A percentile compares a stretch with the other conserved stretches of the same genome.
Evolutionary conservation across 345 rosid genomes (phyloP).

Genomic region (Camelina hispida): DNA sequence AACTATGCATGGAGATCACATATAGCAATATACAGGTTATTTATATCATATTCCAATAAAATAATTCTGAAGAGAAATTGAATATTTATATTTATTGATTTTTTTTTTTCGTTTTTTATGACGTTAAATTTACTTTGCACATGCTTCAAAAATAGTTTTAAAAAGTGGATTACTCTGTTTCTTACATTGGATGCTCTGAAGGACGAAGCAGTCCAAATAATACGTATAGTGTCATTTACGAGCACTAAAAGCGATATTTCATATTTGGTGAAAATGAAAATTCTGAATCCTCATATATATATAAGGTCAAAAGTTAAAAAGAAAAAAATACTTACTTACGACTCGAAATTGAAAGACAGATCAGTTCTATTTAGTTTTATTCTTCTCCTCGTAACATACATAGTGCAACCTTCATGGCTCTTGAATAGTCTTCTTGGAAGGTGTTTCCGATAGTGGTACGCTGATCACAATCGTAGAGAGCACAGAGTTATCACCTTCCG

Average conservation of each 20-base stretch:
- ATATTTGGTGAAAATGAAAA: no score
- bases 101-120: not conserved
- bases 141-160: not conserved
- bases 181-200: not conserved
- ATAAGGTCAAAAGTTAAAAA: slow-evolving; percentile 21
- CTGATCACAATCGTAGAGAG: slow-evolving; percentile 32
- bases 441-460: slow-evolving; percentile 17
- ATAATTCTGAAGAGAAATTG: not conserved
- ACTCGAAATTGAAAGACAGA: no score
- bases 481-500: slow-evolving; percentile 2
- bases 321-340: slow-evolving; percentile 25
- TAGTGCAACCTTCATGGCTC: slow-evolving; percentile 29
- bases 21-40: no score
- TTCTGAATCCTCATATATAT: not conserved
- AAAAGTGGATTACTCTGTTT: not conserved
- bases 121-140: not conserved
- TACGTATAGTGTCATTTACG: no score
- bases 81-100: not conserved
- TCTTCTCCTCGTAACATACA: not conserved
- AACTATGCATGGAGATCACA: no score
- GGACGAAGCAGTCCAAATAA: no score
- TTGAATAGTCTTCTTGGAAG: slow-evolving; percentile 24
- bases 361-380: not conserved
- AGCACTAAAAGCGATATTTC: no score
- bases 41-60: no score